Percentiles rank a stretch among this genome's conserved stretches.
Evolutionary conservation across 1,284 basidiomycete genomes (phyloP).

Genomic region (Vanrija humicola): DNA sequence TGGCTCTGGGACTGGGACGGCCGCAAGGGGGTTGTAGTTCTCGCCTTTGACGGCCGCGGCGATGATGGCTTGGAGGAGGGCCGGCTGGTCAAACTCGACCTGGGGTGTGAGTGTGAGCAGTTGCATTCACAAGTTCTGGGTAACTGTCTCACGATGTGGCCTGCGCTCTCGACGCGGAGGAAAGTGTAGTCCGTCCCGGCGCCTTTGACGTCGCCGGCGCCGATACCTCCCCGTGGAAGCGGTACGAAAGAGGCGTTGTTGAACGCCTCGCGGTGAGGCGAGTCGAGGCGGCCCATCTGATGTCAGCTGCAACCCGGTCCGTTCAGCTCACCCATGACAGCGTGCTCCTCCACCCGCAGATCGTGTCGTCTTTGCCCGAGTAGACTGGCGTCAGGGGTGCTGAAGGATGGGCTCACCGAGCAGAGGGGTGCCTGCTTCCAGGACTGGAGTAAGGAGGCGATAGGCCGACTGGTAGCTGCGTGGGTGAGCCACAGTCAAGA

Average conservation of each 20-base stretch:
- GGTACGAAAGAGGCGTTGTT: background rate
- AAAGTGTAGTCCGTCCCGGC: background rate
- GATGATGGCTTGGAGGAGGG: too few relatives aligned
- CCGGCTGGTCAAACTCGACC: too few relatives aligned
- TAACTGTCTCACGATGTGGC: background rate
- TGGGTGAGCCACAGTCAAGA: too few relatives aligned
- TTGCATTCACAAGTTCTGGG: too few relatives aligned
- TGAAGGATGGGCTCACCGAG: background rate
- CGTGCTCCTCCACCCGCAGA: background rate
- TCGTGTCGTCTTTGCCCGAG: background rate
- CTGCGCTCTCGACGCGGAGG: background rate
- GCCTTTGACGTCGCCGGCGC: background rate
- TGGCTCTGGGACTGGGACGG: too few relatives aligned
- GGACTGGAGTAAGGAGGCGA: background rate
- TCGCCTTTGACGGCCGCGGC: too few relatives aligned
- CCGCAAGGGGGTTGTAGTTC: too few relatives aligned
- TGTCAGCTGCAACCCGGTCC: too few relatives aligned
- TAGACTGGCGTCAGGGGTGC: background rate
- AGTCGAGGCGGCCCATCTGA: background rate
- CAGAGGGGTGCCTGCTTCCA: background rate
- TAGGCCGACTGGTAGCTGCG: background rate
- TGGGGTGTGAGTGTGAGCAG: too few relatives aligned
- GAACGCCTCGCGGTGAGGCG: background rate
- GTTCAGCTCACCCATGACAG: background rate
- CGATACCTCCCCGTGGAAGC: background rate